phyloP scores from a whole-genome alignment of 2,329 filamentous ascomycete species.

The Alternaria infectoria region DNA sequence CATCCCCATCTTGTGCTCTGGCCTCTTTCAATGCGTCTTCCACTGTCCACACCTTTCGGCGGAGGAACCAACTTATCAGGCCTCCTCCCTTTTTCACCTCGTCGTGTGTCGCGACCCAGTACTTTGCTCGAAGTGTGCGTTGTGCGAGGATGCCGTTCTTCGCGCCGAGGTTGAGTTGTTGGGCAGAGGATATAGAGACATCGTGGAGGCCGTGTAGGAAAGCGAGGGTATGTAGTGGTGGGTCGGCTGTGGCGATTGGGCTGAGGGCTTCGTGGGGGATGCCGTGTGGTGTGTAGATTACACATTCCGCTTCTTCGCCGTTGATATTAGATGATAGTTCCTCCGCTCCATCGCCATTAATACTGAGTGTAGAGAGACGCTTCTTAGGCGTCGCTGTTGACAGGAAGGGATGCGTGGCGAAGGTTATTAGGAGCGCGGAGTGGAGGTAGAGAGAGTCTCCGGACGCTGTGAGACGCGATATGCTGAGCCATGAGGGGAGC shows the following conservation, averaged over 20 bases:
- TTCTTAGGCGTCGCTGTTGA: conserved; percentile 36
- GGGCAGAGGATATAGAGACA: conserved; percentile 57
- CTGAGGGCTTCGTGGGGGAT: conserved; percentile 58
- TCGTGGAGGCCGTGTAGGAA: conserved; percentile 71
- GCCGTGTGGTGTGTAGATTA: conserved; percentile 71
- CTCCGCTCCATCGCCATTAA: conserved; percentile 37
- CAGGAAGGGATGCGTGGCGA: conserved; percentile 49
- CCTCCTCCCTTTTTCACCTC: conserved; percentile 67
- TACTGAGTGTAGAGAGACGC: conserved; percentile 36
- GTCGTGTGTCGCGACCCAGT: conserved; percentile 72
- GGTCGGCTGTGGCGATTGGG: conserved; percentile 52
- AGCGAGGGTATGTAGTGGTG: conserved; percentile 60
- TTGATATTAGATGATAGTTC: conserved; percentile 12
- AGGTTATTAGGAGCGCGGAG: conserved; percentile 64
- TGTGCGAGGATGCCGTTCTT: conserved; percentile 66
- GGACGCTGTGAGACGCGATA: conserved; percentile 62
- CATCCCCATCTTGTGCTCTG: conserved; percentile 51
- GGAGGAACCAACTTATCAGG: conserved; percentile 60
- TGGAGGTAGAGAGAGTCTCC: conserved; percentile 65
- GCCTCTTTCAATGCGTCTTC: conserved; percentile 58
- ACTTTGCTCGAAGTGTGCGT: conserved; percentile 59
- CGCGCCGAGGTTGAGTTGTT: conserved; percentile 69
- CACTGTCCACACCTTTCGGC: conserved; percentile 50
- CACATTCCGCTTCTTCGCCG: conserved; percentile 55
- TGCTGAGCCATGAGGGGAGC: conserved; percentile 67